Evolutionary conservation across 2,329 filamentous ascomycete species (phyloP).

Genomic region (Diaporthe humulicola): DNA sequence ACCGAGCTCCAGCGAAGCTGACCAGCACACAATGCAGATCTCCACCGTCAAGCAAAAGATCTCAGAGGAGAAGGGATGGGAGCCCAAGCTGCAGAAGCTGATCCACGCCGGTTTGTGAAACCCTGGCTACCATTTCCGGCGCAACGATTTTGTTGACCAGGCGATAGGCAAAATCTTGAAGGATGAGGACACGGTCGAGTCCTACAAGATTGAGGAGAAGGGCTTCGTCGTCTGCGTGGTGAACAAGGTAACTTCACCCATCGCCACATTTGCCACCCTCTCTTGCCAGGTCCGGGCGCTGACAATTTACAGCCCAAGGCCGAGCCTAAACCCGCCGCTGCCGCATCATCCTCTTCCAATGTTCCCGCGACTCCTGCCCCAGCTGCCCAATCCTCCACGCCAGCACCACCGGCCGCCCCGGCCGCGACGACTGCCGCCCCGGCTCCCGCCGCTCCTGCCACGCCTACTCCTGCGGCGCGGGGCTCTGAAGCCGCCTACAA

Average conservation of each 20-base stretch:
- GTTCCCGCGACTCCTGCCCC: slow-evolving; percentile 73
- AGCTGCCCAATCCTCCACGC: slow-evolving; percentile 60
- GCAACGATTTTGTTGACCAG: slow-evolving; percentile 45
- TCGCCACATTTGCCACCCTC: slow-evolving; percentile 2
- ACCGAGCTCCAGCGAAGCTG: slow-evolving; percentile 42
- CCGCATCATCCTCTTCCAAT: slow-evolving; percentile 71
- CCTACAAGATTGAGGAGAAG: slow-evolving; percentile 99
- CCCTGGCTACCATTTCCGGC: slow-evolving; percentile 1
- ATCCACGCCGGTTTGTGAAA: slow-evolving; percentile 89
- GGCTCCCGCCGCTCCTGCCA: slow-evolving; percentile 61
- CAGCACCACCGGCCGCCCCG: slow-evolving; percentile 64
- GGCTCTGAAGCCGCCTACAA: slow-evolving; percentile 64
- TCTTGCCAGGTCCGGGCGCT: slow-evolving; percentile 36
- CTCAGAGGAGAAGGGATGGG: slow-evolving; percentile 92
- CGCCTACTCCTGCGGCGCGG: slow-evolving; percentile 64
- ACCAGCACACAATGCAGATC: slow-evolving; percentile 69
- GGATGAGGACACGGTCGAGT: slow-evolving; percentile 96
- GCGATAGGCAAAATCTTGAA: slow-evolving; percentile 92
- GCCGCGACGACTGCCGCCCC: slow-evolving; percentile 60
- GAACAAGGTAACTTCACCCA: slow-evolving; percentile 78
- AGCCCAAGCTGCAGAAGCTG: slow-evolving; percentile 89
- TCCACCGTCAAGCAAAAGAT: slow-evolving; percentile 94
- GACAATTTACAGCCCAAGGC: slow-evolving; percentile 75
- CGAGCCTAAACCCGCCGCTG: slow-evolving; percentile 60
- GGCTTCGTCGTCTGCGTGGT: slow-evolving; percentile 99